phyloP scores from a whole-genome alignment of 306 rosid species.

The Acacia crassicarpa region DNA sequence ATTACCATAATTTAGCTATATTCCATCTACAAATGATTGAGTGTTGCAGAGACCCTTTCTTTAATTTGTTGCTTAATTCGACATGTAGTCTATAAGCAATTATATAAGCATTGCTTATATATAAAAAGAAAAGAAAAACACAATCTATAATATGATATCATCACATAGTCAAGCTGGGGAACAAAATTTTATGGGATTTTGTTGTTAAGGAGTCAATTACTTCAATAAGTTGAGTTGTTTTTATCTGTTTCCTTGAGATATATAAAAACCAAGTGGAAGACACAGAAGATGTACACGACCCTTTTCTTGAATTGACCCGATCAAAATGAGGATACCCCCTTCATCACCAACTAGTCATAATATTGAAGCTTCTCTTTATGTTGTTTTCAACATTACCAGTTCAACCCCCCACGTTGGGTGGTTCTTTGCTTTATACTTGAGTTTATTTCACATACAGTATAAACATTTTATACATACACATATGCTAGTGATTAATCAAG shows the following conservation, averaged over 20 bases:
- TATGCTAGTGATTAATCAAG: background rate
- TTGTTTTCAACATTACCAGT: conserved; percentile 25
- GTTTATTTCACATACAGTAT: background rate
- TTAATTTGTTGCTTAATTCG: background rate
- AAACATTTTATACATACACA: background rate
- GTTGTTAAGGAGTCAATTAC: conserved; percentile 49
- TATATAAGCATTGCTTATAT: background rate
- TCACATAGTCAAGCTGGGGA: conserved; percentile 5
- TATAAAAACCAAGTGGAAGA: background rate
- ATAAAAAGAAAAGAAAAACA: background rate
- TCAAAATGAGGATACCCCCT: background rate
- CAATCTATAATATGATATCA: background rate
- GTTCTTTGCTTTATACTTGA: conserved; percentile 5
- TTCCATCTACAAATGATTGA: conserved; percentile 17
- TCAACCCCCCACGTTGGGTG: conserved; percentile 28
- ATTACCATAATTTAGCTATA: conserved; percentile 23
- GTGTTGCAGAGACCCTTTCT: conserved; percentile 24
- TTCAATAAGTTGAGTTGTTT: conserved; percentile 5
- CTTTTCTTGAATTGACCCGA: background rate
- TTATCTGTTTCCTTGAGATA: background rate
- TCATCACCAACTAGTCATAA: conserved; percentile 6
- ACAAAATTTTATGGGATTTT: background rate
- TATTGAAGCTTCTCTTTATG: background rate
- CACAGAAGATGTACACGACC: background rate
- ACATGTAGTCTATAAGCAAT: background rate